A percentile compares a stretch with the other conserved stretches of the same genome.
These are phyloP conservation scores for Stachybotrys chartarum DNA, from an alignment of 2,329 filamentous ascomycete species.

Conservation along the genomic window DNA sequence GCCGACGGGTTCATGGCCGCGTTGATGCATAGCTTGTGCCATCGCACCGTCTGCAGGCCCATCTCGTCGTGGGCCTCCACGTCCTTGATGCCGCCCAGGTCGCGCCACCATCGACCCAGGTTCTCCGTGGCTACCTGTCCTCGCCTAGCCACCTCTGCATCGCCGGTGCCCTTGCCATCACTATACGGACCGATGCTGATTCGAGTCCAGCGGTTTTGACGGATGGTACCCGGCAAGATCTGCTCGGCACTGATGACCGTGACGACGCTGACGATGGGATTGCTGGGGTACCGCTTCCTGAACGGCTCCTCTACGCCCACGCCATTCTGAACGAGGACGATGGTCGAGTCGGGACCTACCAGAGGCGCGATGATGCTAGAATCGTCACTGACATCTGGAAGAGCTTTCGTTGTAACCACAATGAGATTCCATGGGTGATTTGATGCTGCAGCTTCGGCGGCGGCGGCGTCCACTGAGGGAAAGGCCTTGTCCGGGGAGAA, in stretches of 20 bases:
- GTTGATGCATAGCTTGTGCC: slow-evolving; percentile 75
- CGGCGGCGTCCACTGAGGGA: slow-evolving; percentile 51
- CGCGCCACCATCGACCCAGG: slow-evolving; percentile 47
- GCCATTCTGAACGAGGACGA: slow-evolving; percentile 65
- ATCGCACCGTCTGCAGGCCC: slow-evolving; percentile 62
- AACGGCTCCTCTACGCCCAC: slow-evolving; percentile 65
- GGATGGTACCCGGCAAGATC: slow-evolving; percentile 51
- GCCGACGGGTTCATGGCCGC: slow-evolving; percentile 68
- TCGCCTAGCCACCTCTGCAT: slow-evolving; percentile 20
- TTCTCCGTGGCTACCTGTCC: slow-evolving; percentile 35
- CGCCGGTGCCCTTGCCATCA: slow-evolving; percentile 34
- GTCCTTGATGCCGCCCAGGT: slow-evolving; percentile 55
- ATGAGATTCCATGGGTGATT: slow-evolving; percentile 46
- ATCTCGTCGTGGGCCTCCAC: slow-evolving; percentile 57
- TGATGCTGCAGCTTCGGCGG: slow-evolving; percentile 5
- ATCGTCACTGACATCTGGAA: slow-evolving; percentile 58
- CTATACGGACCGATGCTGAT: slow-evolving; percentile 63
- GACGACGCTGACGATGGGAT: slow-evolving; percentile 59
- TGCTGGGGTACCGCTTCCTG: slow-evolving; percentile 50
- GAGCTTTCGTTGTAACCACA: slow-evolving; percentile 63
- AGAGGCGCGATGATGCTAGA: slow-evolving; percentile 54
- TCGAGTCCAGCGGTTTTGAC: slow-evolving; percentile 68
- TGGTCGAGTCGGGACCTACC: slow-evolving; percentile 44
- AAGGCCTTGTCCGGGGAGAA: slow-evolving; percentile 58
- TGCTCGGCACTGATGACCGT: slow-evolving; percentile 65